Evolutionary conservation across 2,329 filamentous ascomycete species (phyloP).

Genomic region (Tolypocladium sp.): DNA sequence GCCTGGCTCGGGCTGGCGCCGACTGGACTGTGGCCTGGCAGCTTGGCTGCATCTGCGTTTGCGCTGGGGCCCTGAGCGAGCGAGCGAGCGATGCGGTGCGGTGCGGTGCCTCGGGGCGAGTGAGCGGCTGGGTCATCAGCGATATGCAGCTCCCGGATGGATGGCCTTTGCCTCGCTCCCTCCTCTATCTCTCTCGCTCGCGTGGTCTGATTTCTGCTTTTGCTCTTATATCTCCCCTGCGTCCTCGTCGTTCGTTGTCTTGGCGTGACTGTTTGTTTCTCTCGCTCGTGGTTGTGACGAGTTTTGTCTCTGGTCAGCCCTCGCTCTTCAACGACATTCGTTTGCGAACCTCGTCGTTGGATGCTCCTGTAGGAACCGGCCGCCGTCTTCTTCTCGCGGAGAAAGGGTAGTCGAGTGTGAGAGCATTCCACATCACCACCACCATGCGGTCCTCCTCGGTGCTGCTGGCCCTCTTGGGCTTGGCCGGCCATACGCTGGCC

Average conservation of each 20-base stretch:
- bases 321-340: background rate
- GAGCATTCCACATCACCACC: background rate
- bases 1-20: background rate
- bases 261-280: background rate
- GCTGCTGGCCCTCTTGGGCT: constrained; percentile 25
- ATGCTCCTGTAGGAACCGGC: background rate
- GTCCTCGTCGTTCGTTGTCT: background rate
- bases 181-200: background rate
- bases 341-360: background rate
- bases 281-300: background rate
- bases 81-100: background rate
- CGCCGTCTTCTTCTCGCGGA: background rate
- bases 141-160: background rate
- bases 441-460: constrained; percentile 12
- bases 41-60: background rate
- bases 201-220: background rate
- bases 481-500: constrained; percentile 25
- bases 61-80: background rate
- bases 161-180: background rate
- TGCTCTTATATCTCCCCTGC: background rate
- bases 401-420: background rate
- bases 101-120: background rate
- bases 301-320: background rate
- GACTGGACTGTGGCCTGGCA: background rate
- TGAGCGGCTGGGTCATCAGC: background rate